Percentiles rank a stretch among this genome's conserved stretches.
Conservation (phyloP, 225 moss, liverwort and hornwort species). For the Pseudoscleropodium purum region DNA sequence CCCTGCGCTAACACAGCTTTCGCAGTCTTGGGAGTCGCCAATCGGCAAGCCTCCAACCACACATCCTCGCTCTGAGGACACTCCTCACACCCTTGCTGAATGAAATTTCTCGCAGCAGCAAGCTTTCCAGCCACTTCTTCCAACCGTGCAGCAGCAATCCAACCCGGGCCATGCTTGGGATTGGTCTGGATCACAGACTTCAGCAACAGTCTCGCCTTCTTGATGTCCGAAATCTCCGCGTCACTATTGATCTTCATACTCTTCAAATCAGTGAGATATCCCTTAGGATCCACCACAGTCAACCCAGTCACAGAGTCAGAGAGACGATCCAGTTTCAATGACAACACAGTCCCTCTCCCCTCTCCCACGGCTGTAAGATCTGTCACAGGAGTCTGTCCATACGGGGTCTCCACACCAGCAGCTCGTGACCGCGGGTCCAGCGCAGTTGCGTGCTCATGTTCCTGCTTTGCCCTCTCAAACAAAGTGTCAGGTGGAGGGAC, state of each 20-base stretch:
- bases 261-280: constrained; percentile 90
- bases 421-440: constrained; percentile 80
- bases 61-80: constrained; percentile 92
- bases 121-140: constrained; percentile 94
- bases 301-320: constrained; percentile 85
- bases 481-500: constrained; percentile 89
- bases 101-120: constrained; percentile 77
- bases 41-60: constrained; percentile 76
- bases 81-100: constrained; percentile 86
- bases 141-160: constrained; percentile 87
- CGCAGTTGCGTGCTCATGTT: constrained; percentile 87
- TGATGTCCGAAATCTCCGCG: constrained; percentile 94
- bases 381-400: constrained; percentile 91
- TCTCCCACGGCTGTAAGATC: constrained; percentile 98
- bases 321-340: constrained; percentile 71
- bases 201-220: constrained; percentile 77
- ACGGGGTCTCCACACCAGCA: constrained; percentile 80
- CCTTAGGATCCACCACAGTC: constrained; percentile 88
- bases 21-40: constrained; percentile 66
- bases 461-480: constrained; percentile 88
- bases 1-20: constrained; percentile 90
- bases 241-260: constrained; percentile 94
- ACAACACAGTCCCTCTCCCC: constrained; percentile 79
- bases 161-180: constrained; percentile 83
- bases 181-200: constrained; percentile 94